These are phyloP conservation scores for Xylaria sp. DNA, from an alignment of 2,329 filamentous ascomycete genomes.

Conservation along the genomic window DNA sequence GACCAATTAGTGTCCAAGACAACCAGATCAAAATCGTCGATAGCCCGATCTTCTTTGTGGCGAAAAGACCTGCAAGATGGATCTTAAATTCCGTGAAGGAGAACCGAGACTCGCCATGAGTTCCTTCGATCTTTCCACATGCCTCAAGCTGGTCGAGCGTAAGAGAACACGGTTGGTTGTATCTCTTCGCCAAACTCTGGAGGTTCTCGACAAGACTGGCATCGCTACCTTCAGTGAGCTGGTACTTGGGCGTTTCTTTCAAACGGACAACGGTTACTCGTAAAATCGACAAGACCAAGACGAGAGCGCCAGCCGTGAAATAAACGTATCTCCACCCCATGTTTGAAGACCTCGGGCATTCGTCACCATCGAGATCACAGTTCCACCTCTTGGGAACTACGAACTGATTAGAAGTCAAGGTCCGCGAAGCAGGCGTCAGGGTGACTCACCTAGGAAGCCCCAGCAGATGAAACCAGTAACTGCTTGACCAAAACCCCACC, in stretches of 20 bases:
- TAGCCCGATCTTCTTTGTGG: conserved; percentile 67
- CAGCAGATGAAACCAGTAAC: conserved; percentile 62
- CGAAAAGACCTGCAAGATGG: conserved; percentile 74
- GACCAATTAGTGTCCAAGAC: conserved; percentile 75
- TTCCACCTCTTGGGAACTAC: conserved; percentile 56
- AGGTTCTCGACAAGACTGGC: conserved; percentile 59
- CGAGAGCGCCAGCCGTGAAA: conserved; percentile 59
- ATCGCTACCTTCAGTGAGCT: conserved; percentile 64
- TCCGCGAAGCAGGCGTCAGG: no score
- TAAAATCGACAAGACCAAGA: conserved; percentile 62
- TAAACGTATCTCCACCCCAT: conserved; percentile 64
- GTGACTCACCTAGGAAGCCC: conserved; percentile 57
- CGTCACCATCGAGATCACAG: conserved; percentile 51
- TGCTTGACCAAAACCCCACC: conserved; percentile 63
- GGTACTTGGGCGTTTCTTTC: conserved; percentile 69
- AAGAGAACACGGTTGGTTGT: conserved; percentile 55
- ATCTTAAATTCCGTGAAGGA: conserved; percentile 52
- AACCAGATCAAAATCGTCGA: conserved; percentile 75
- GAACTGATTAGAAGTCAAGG: conserved; percentile 15
- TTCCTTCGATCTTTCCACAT: conserved; percentile 56
- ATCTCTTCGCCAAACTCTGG: conserved; percentile 53
- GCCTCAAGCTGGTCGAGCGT: conserved; percentile 59
- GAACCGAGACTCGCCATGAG: conserved; percentile 52
- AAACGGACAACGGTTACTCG: conserved; percentile 66
- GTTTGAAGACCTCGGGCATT: conserved; percentile 58